A percentile compares a stretch with the other conserved stretches of the same genome.
Evolutionary conservation across 2,329 filamentous ascomycete genomes (phyloP).

Genomic region (Annulohypoxylon truncatum): DNA sequence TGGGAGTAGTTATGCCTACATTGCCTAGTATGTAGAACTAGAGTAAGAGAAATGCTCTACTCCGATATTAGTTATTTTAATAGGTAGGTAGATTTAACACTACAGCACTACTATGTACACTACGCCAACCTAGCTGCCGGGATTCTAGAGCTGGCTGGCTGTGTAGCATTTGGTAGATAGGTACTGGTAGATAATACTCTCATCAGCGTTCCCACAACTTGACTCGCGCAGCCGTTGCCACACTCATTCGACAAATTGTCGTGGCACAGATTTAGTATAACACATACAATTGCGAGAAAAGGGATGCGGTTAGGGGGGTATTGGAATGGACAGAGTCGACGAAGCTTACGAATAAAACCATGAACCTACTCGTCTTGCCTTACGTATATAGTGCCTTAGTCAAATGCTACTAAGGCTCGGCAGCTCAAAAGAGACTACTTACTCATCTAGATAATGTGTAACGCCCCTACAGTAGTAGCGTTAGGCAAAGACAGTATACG

Average conservation of each 20-base stretch:
- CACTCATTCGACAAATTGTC: constrained; percentile 4
- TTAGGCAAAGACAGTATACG: constrained; percentile 6
- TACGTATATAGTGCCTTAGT: not conserved
- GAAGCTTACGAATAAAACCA: not conserved
- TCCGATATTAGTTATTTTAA: constrained; percentile 39
- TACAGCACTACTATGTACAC: not conserved
- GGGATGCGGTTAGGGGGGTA: not conserved
- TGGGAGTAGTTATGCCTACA: constrained; percentile 7
- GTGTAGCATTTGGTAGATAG: constrained; percentile 24
- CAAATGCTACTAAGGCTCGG: constrained; percentile 1
- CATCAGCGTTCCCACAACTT: constrained; percentile 24
- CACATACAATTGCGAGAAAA: not conserved
- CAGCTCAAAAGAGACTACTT: not conserved
- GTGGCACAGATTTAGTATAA: not conserved
- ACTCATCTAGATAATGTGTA: not conserved
- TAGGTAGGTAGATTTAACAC: constrained; percentile 29
- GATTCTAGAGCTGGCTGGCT: constrained; percentile 38
- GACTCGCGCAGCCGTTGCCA: constrained; percentile 24
- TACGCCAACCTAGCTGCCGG: constrained; percentile 32
- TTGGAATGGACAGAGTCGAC: not conserved
- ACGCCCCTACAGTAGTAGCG: not conserved
- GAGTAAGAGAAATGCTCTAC: constrained; percentile 6
- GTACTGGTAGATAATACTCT: constrained; percentile 22
- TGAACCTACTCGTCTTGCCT: not conserved
- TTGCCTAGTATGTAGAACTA: constrained; percentile 1